Evolutionary conservation across 192 early-diverging fungal species (phyloP), one percentile per base, ranked within the genome.

Genomic region (Chytriomyces sp.): DNA sequence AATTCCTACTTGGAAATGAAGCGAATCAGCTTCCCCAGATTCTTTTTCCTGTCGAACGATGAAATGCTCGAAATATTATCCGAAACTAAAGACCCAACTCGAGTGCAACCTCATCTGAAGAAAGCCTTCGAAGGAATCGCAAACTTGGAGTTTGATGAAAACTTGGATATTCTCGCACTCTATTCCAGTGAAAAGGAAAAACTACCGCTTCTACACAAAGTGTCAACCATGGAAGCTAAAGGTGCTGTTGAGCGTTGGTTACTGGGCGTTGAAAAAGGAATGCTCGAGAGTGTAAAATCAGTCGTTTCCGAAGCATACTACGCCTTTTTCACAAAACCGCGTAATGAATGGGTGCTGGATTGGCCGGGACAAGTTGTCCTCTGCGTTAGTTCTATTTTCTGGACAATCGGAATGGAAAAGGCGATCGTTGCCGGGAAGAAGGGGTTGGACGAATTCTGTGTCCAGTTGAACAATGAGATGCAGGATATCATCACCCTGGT

Each of bases 41-140:
- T 90, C 77, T 90, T 90, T 77, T 90, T 90, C 80, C 69, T 90
- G 10, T 90, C 89, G 44, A 90, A 90, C 72, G 89, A 90, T 68
- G 89, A 90, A 79, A 90, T 90, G 89, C 80, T 90, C 20, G 89
- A 90, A 76, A 90, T 90, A 78, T 76, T 90, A 43, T 89, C 87
- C 11, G 89, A 90, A 69, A 90, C 89, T 5, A 90, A 90, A 68
- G 88, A 90, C 69, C 89, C 89, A 8, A 86, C 82, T 3, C 66
- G 89, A 18, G 89, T 90, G 1, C 89, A 90, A 72, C 89, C 89
- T 13, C 89, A 90, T 82, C 75, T 90, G 20, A 90, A 90, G 63
- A 90, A 90, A 65, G 90, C 89, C 43, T 90, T 90, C 77, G 89
- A 90, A 82, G 89, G 89, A 3, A 82, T 89, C 24, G 87, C 85